Evolutionary conservation across 148 eudicot species (phyloP), one percentile per base, ranked within the genome.

Genomic region (Diospyros kaki): DNA sequence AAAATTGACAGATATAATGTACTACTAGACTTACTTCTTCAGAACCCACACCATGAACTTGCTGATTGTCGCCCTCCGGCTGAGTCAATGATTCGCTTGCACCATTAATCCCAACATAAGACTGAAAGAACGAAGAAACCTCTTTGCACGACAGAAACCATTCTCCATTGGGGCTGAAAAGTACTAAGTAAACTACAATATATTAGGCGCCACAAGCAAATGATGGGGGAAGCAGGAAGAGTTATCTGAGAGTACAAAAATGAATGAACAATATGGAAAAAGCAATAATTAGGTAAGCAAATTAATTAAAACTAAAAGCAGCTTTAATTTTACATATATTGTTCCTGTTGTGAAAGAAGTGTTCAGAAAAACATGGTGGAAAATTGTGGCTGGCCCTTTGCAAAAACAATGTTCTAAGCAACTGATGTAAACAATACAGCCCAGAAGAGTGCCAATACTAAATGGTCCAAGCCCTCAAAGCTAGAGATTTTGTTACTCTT

Each of bases 161-260:
- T 78, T 86, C 83, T 78, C 92, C 90, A 52, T 81, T 77, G 55
- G 92, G 92, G 79, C 92, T 89, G 82, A 11, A 75, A 64, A 64
- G 69, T 62, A 41, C 58, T n/a, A 59, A 76, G 46, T 78, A 14
- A 75, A 44, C 59, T 51, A 53, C 69, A 48, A 73, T 18, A 76
- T 45, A 63, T 69, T 60, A 72, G 56, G 41, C 61, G 41, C 75
- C 43, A 58, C 63, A 75, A 44, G 41, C 54, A 67, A 9, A 75
- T 11, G 50, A 55, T 3, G 9, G 45, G 54, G 18, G 8, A 18
- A 38, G 10, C n/a, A 75, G 11, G 50, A 70, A 9, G 4, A 18
- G 50, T 5, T 6, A 40, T 48, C 3, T 6, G 69, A 51, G 39
- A 39, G 14, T 55, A 6, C 46, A 69, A 68, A 6, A 51, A 68